A percentile compares a stretch with the other conserved stretches of the same genome.
Evolutionary conservation across 129 eudicot genomes (phyloP).

Genomic region (Saussurea involucrata): DNA sequence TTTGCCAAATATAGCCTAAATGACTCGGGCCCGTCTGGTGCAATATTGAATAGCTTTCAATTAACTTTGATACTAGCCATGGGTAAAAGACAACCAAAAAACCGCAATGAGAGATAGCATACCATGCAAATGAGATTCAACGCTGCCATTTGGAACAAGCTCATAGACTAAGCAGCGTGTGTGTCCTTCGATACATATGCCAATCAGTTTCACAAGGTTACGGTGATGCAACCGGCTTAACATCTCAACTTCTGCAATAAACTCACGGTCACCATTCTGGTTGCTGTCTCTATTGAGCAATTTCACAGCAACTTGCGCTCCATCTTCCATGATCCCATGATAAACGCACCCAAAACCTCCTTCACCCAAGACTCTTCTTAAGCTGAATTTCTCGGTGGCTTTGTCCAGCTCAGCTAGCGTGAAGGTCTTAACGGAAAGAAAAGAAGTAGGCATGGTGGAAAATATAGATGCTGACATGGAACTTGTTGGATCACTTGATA

Average conservation of each 20-base stretch:
- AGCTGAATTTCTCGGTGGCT: conserved; percentile 83
- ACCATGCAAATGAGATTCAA: conserved; percentile 92
- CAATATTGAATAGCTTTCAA: neutral
- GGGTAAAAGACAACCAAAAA: neutral
- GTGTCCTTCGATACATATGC: conserved; percentile 84
- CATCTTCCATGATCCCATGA: conserved; percentile 74
- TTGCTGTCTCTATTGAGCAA: conserved; percentile 76
- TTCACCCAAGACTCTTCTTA: conserved; percentile 77
- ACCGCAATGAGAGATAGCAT: conserved; percentile 6
- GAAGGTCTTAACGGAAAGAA: conserved; percentile 73
- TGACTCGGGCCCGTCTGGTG: neutral
- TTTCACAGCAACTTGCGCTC: conserved; percentile 83
- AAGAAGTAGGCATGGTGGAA: conserved; percentile 64
- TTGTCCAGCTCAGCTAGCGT: conserved; percentile 62
- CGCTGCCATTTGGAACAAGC: conserved; percentile 78
- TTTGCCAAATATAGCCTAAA: too few relatives aligned
- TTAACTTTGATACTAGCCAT: neutral
- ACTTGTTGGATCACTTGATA: conserved; percentile 61
- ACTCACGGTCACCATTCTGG: conserved; percentile 91
- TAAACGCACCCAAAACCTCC: conserved; percentile 99
- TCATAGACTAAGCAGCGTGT: conserved; percentile 96
- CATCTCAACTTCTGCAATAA: conserved; percentile 95
- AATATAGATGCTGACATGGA: conserved; percentile 48
- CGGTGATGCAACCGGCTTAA: conserved; percentile 92
- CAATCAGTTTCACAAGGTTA: conserved; percentile 88